Conservation (phyloP, 1,139 yeast species). For the Pneumocystis canis region DNA sequence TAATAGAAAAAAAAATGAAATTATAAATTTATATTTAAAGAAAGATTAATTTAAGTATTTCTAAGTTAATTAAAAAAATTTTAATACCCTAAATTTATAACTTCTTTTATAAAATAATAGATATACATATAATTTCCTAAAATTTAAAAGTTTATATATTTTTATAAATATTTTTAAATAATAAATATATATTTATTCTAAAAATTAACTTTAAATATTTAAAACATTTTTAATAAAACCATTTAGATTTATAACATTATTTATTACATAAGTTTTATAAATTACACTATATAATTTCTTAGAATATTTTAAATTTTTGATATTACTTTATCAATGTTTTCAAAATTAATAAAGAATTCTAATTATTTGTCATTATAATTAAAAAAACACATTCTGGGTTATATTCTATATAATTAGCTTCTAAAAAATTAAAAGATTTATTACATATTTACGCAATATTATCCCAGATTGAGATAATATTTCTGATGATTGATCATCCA, state of each 20-base stretch:
- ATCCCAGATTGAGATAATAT: conserved; percentile 68
- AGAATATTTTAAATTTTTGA: neutral
- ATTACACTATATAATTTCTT: neutral
- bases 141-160: neutral
- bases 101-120: too few species aligned
- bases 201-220: neutral
- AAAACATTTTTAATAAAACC: neutral
- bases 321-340: neutral
- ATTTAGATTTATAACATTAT: neutral
- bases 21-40: too few species aligned
- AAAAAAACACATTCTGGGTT: neutral
- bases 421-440: neutral
- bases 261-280: neutral
- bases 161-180: neutral
- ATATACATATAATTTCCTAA: too few species aligned
- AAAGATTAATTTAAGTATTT: too few species aligned
- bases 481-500: conserved; percentile 62
- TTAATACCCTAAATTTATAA: too few species aligned
- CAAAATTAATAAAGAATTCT: neutral
- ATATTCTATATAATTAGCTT: neutral
- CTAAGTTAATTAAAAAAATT: too few species aligned
- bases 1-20: too few species aligned
- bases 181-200: neutral
- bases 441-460: conserved; percentile 46
- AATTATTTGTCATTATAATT: neutral